phyloP scores from a whole-genome alignment of 2,329 filamentous ascomycete species.

The Fusarium sp. region DNA sequence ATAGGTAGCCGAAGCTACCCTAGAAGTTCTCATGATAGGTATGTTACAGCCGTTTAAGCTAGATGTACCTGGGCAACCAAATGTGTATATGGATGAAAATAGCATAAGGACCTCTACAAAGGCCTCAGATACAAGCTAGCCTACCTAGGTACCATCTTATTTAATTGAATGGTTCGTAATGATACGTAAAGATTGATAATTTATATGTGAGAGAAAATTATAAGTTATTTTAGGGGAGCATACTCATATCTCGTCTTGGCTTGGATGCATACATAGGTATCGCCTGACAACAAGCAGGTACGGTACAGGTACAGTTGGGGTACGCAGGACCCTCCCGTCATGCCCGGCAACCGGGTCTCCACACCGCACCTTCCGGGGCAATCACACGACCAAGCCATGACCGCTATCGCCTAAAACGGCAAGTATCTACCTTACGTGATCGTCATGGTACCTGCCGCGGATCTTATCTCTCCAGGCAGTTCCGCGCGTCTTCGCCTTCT shows the following conservation, averaged over 20 bases:
- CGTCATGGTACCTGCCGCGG: conserved; percentile 31
- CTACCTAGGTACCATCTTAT: no score
- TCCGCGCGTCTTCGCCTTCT: conserved; percentile 22
- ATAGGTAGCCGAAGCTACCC: not conserved
- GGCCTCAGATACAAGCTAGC: not conserved
- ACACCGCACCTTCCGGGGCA: conserved; percentile 23
- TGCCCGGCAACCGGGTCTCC: conserved; percentile 37
- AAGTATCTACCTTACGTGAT: conserved; percentile 37
- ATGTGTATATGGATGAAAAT: not conserved
- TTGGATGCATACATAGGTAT: not conserved
- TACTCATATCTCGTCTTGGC: not conserved
- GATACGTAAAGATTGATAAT: not conserved
- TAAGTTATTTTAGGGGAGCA: not conserved
- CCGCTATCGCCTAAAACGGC: conserved; percentile 27
- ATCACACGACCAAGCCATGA: conserved; percentile 34
- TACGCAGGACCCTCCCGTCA: not conserved
- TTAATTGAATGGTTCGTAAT: no score
- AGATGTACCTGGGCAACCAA: not conserved
- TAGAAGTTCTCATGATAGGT: conserved; percentile 10
- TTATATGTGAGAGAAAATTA: not conserved
- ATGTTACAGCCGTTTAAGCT: not conserved
- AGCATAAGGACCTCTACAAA: not conserved
- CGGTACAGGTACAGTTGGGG: not conserved
- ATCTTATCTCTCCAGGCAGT: conserved; percentile 17
- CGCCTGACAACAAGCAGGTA: conserved; percentile 6